Conservation (phyloP, 2,329 filamentous ascomycete genomes). For the Claviceps purpurea region DNA sequence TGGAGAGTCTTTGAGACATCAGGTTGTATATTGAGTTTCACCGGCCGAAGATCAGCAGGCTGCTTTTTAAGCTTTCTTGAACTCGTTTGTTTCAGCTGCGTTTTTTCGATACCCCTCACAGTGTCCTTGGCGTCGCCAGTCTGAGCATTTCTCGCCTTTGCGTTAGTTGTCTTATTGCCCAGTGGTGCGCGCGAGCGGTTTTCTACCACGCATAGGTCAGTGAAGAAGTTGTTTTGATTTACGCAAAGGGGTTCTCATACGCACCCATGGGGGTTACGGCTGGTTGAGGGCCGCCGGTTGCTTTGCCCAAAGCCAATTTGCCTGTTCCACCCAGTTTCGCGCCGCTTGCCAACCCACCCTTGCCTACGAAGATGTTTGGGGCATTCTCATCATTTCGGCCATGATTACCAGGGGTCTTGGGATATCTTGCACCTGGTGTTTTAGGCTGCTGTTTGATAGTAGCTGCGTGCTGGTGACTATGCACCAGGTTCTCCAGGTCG, state of each 20-base stretch:
- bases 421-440: conserved; percentile 61
- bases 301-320: conserved; percentile 33
- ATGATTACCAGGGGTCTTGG: conserved; percentile 72
- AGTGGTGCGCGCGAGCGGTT: conserved; percentile 61
- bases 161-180: conserved; percentile 93
- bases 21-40: conserved; percentile 50
- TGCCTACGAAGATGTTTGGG: conserved; percentile 22
- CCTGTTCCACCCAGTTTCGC: conserved; percentile 40
- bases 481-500: conserved; percentile 80
- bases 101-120: conserved; percentile 48
- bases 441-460: conserved; percentile 63
- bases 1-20: conserved; percentile 32
- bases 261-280: conserved; percentile 74
- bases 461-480: conserved; percentile 61
- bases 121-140: conserved; percentile 50
- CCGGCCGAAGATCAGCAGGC: conserved; percentile 34
- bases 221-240: background rate
- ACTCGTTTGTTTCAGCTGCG: conserved; percentile 44
- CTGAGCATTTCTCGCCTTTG: conserved; percentile 59
- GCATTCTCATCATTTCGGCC: conserved; percentile 78
- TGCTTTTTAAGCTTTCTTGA: conserved; percentile 46
- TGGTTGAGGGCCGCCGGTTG: conserved; percentile 32
- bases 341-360: conserved; percentile 33
- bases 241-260: conserved; percentile 9
- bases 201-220: conserved; percentile 12